phyloP scores from a whole-genome alignment of 1,139 yeast species.

The Hyphopichia burtonii region DNA sequence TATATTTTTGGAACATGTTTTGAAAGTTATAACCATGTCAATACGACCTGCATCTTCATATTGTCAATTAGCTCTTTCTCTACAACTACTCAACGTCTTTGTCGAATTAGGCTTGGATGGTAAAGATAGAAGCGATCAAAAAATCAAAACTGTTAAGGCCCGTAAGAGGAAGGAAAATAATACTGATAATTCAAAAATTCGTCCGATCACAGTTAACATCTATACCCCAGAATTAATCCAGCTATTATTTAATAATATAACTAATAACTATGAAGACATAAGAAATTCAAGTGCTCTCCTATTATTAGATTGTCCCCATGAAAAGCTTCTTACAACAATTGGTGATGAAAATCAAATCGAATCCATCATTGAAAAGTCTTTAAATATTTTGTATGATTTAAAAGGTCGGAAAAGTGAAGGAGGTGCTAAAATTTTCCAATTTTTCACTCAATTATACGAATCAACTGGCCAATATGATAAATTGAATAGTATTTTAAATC shows the following conservation, averaged over 20 bases:
- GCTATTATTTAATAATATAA: slow-evolving; percentile 56
- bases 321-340: slow-evolving; percentile 15
- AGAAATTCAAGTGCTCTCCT: slow-evolving; percentile 52
- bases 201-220: slow-evolving; percentile 27
- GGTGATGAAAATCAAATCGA: slow-evolving; percentile 12
- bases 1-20: slow-evolving; percentile 44
- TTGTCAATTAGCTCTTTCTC: slow-evolving; percentile 54
- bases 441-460: slow-evolving; percentile 33
- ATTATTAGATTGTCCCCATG: slow-evolving; percentile 49
- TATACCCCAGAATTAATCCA: slow-evolving; percentile 39
- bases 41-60: slow-evolving; percentile 71
- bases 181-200: background rate
- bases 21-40: slow-evolving; percentile 37
- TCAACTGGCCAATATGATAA: slow-evolving; percentile 14
- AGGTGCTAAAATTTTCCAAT: slow-evolving; percentile 67
- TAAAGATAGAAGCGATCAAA: slow-evolving; percentile 18
- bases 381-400: slow-evolving; percentile 48
- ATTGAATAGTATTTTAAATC: slow-evolving; percentile 24
- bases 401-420: slow-evolving; percentile 79
- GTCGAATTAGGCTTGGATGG: slow-evolving; percentile 59
- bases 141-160: slow-evolving; percentile 4
- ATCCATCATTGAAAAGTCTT: slow-evolving; percentile 29
- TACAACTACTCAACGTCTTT: slow-evolving; percentile 47
- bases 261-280: slow-evolving; percentile 75
- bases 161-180: slow-evolving; percentile 6